Percentiles rank a stretch among this genome's conserved stretches.
phyloP scores from a whole-genome alignment of 108 stramenopile genomes.

The Mayamaea pseudoterrestris region DNA sequence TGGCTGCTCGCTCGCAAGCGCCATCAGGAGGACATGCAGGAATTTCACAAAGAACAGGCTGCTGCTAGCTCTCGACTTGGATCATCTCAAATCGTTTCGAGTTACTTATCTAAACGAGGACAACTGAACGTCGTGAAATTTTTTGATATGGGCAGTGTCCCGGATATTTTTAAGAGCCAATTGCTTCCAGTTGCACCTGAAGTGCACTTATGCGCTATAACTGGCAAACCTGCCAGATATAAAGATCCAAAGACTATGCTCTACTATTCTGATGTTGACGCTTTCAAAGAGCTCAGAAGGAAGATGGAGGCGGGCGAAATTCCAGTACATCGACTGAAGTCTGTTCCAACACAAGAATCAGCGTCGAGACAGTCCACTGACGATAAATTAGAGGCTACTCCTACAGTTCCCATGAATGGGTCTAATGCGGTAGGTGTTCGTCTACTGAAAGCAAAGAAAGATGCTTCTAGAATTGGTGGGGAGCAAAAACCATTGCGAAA shows the following conservation, averaged over 20 bases:
- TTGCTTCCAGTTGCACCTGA: conserved; percentile 3
- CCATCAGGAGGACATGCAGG: conserved; percentile 20
- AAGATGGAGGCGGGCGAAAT: conserved; percentile 47
- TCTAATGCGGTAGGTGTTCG: no score
- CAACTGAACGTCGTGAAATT: conserved; percentile 65
- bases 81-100: conserved; percentile 27
- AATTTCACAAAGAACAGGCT: conserved; percentile 4
- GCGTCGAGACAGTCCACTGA: no score
- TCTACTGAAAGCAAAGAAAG: no score
- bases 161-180: conserved; percentile 41
- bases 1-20: conserved; percentile 64
- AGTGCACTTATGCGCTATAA: conserved; percentile 41
- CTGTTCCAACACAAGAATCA: no score
- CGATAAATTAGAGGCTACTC: no score
- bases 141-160: conserved; percentile 75
- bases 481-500: no score
- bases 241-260: conserved; percentile 52
- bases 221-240: conserved; percentile 67
- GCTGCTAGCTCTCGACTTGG: no score
- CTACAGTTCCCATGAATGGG: no score
- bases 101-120: conserved; percentile 57
- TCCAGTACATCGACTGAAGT: conserved; percentile 15
- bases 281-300: conserved; percentile 63
- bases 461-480: no score
- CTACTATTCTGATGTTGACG: conserved; percentile 49